Evolutionary conservation across 192 early-diverging fungal species (phyloP).

Genomic region (Chytriomyces hyalinus): DNA sequence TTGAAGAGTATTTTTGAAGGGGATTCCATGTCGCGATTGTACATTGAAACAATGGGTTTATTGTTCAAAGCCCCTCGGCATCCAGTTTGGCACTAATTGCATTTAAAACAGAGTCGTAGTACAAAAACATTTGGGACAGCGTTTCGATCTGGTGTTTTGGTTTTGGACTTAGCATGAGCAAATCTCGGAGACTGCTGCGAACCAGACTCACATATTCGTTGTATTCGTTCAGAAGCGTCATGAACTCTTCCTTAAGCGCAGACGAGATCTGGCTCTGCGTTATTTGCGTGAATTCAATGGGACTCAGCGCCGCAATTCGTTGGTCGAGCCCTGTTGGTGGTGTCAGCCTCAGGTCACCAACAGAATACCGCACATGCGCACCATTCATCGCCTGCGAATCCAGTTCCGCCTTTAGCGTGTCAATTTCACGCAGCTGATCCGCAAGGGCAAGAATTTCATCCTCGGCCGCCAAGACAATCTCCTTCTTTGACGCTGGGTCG

Average conservation of each 20-base stretch:
- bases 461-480: conserved; percentile 31
- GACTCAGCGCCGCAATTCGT: conserved; percentile 18
- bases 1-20: neutral
- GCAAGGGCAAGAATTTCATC: conserved; percentile 24
- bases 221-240: conserved; percentile 33
- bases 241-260: conserved; percentile 33
- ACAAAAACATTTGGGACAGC: conserved; percentile 34
- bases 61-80: conserved; percentile 23
- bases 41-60: neutral
- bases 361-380: neutral
- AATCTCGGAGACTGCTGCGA: neutral
- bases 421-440: conserved; percentile 32
- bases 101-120: conserved; percentile 32
- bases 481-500: conserved; percentile 32
- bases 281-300: conserved; percentile 37
- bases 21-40: neutral
- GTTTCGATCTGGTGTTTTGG: conserved; percentile 23
- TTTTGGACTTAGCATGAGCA: no score
- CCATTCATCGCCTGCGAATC: conserved; percentile 34
- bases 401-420: conserved; percentile 23
- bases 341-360: neutral
- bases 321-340: conserved; percentile 18
- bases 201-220: conserved; percentile 28
- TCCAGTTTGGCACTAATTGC: conserved; percentile 29
- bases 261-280: conserved; percentile 13